A percentile compares a stretch with the other conserved stretches of the same genome.
phyloP scores from a whole-genome alignment of 306 rosid species.

The Hippophae rhamnoides region DNA sequence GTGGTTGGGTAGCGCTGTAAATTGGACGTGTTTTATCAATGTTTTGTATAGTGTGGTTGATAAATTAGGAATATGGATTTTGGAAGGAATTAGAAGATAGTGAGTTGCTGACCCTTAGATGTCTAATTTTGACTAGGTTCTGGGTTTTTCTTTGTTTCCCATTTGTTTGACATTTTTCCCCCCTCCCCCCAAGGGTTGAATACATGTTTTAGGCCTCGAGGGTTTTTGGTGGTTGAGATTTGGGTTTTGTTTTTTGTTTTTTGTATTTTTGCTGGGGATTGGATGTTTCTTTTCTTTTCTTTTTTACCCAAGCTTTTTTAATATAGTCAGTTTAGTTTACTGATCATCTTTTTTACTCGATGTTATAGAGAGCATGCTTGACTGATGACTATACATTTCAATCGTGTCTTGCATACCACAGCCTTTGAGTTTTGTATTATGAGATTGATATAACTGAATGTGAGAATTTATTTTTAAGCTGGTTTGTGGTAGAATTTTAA shows the following conservation, averaged over 20 bases:
- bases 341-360: neutral
- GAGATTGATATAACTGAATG: neutral
- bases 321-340: conserved; percentile 19
- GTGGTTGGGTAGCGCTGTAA: conserved; percentile 38
- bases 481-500: neutral
- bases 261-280: neutral
- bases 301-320: conserved; percentile 32
- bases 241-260: conserved; percentile 29
- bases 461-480: neutral
- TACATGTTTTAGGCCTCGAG: conserved; percentile 30
- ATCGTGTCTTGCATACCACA: no score
- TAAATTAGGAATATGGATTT: conserved; percentile 31
- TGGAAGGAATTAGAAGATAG: neutral
- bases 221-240: conserved; percentile 44
- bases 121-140: conserved; percentile 54
- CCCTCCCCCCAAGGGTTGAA: conserved; percentile 20
- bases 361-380: no score
- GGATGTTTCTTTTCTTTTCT: conserved; percentile 36
- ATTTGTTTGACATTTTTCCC: conserved; percentile 7
- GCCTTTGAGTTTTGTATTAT: neutral
- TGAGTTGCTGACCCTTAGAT: conserved; percentile 49
- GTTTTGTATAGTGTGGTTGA: conserved; percentile 74
- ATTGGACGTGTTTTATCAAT: conserved; percentile 28
- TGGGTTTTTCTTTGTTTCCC: conserved; percentile 27
- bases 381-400: no score